These are phyloP conservation scores for Aspergillus thermomutatus DNA, from an alignment of 2,329 filamentous ascomycete genomes.

Conservation along the genomic window DNA sequence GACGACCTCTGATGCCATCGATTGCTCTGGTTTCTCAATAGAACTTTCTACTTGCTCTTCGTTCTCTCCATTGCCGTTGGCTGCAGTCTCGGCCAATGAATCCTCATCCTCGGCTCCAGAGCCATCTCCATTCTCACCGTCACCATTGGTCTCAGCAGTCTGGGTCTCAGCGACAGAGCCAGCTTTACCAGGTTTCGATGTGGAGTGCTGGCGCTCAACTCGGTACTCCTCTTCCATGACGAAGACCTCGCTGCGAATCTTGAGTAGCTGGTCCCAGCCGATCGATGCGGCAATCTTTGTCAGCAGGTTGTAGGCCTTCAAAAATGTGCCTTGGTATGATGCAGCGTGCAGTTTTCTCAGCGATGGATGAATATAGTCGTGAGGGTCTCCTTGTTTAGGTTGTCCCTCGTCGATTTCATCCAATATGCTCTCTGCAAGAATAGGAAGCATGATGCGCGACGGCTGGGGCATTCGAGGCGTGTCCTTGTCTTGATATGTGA, in stretches of 20 bases:
- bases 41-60: conserved; percentile 32
- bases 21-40: conserved; percentile 77
- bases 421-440: conserved; percentile 80
- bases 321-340: conserved; percentile 89
- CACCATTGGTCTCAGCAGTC: conserved; percentile 35
- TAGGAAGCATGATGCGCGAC: conserved; percentile 79
- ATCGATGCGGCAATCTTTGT: conserved; percentile 96
- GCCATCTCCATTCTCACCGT: conserved; percentile 25
- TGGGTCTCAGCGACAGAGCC: conserved; percentile 38
- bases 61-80: conserved; percentile 30
- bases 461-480: conserved; percentile 92
- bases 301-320: conserved; percentile 88
- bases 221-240: conserved; percentile 99
- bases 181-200: conserved; percentile 14
- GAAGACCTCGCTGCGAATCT: conserved; percentile 93
- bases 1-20: conserved; percentile 71
- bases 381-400: conserved; percentile 65
- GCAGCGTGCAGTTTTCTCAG: conserved; percentile 82
- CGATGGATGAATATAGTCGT: conserved; percentile 83
- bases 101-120: conserved; percentile 28
- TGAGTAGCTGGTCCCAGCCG: conserved; percentile 93
- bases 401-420: conserved; percentile 96
- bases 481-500: conserved; percentile 98
- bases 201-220: conserved; percentile 57
- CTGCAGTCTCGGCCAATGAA: conserved; percentile 20